Conservation (phyloP, 1,284 basidiomycete genomes). For the Flammula alnicola region DNA sequence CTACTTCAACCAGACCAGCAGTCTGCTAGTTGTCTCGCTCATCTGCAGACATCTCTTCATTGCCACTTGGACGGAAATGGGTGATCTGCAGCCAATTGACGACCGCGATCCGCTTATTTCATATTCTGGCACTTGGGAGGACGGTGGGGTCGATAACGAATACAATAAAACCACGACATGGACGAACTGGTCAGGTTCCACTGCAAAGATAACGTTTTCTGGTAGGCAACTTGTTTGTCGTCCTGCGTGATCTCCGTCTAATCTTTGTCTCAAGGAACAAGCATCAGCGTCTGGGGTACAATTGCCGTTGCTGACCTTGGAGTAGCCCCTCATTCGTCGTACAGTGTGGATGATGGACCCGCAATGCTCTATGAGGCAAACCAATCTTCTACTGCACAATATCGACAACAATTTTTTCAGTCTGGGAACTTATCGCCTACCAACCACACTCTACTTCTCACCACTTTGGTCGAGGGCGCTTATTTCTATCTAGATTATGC, state of each 20-base stretch:
- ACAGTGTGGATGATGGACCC: neutral
- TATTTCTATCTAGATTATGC: neutral
- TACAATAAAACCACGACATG: neutral
- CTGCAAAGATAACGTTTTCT: neutral
- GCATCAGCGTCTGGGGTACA: conserved; percentile 1
- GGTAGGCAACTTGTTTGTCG: neutral
- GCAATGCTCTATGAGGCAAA: neutral
- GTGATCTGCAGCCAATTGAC: no score
- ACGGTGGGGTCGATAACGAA: neutral
- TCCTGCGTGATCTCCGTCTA: neutral
- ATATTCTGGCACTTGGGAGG: neutral
- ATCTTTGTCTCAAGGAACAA: neutral
- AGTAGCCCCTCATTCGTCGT: neutral
- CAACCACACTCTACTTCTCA: neutral
- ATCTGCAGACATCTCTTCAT: no score
- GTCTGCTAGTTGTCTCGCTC: no score
- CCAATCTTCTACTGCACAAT: neutral
- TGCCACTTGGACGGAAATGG: no score
- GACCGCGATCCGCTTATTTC: neutral
- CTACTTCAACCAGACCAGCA: no score
- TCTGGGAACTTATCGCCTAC: neutral
- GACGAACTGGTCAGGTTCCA: neutral
- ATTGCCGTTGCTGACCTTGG: neutral
- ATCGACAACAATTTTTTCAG: conserved; percentile 1
- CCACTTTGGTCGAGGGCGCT: neutral